phyloP scores from a whole-genome alignment of 805 yeast genomes.

The Saturnispora quitensis region DNA sequence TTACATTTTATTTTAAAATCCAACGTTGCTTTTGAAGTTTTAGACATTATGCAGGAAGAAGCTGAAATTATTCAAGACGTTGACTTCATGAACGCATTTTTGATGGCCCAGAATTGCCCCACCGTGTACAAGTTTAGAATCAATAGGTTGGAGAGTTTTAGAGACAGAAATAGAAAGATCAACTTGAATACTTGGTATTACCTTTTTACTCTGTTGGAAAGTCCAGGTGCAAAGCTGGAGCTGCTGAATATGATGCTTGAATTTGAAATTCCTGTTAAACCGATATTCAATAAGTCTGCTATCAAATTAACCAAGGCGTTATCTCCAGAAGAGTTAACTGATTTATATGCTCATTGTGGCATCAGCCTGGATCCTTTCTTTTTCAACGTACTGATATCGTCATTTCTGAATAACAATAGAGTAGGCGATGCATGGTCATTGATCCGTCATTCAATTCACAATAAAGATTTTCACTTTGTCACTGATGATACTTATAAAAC shows the following conservation, averaged over 20 bases:
- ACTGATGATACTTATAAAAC: slow-evolving; percentile 17
- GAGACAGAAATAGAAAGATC: slow-evolving; percentile 10
- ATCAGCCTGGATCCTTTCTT: slow-evolving; percentile 9
- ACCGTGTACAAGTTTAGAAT: slow-evolving; percentile 15
- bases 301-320: slow-evolving; percentile 11
- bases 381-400: slow-evolving; percentile 18
- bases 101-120: slow-evolving; percentile 14
- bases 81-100: slow-evolving; percentile 22
- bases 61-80: slow-evolving; percentile 18
- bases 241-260: slow-evolving; percentile 20
- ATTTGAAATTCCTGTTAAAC: slow-evolving; percentile 15
- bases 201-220: slow-evolving; percentile 16
- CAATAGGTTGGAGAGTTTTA: slow-evolving; percentile 15
- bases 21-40: slow-evolving; percentile 11
- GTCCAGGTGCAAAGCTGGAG: slow-evolving; percentile 13
- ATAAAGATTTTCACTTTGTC: slow-evolving; percentile 3
- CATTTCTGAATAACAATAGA: slow-evolving; percentile 13
- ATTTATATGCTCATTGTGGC: slow-evolving; percentile 12
- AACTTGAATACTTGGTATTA: slow-evolving; percentile 26
- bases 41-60: slow-evolving; percentile 17
- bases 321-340: slow-evolving; percentile 14
- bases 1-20: slow-evolving; percentile 18
- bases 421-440: slow-evolving; percentile 17
- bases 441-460: slow-evolving; percentile 1
- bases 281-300: slow-evolving; percentile 17